Base-by-base conservation (phyloP, 345 rosid species). In the Gossypium australe region DNA sequence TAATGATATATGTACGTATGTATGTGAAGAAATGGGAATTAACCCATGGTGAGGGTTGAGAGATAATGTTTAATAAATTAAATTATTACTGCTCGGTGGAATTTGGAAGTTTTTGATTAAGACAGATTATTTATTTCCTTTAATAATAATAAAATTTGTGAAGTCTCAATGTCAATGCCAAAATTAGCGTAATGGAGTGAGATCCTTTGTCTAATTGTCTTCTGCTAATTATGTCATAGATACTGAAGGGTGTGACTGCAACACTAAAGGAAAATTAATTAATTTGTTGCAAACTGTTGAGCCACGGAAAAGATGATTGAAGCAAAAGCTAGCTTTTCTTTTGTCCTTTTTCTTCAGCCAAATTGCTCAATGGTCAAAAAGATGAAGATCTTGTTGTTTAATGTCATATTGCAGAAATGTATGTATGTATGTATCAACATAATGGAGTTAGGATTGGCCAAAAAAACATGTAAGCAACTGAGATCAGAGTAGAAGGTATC, bases 171-270 rank as follows among this genome's bases (percentile, higher is more conserved):
- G 49, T 49, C 76, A 71, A 63, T 7, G 65, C 64, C 75, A 51
- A 62, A n/a, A 22, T 63, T 63, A 53, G 57, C 48, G 75, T 62
- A 61, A 77, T 70, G 4, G 47, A 77, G 57, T 62, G 63, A 49
- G 55, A 71, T 71, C 70, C 65, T 70, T 52, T 34, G 63, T 55
- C 43, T 29, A 25, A 41, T 64, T 17, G 24, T 9, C 24, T 17
- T n/a, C 13, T 63, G 1, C 14, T 75, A 0, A 70, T 52, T 17
- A 70, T 70, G 70, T 51, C 72, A 8, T 34, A 34, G 75, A 62
- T 70, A n/a, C 65, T 53, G 18, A 64, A 64, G n/a, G 48, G 7
- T 38, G 48, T 64, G 68, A 64, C 10, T 17, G 68, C 68, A 64
- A 64, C 68, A 38, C 14, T 24, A 17, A 16, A n/a, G n/a, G 1